Percentiles rank a stretch among this genome's conserved stretches.
Evolutionary conservation across 805 yeast species (phyloP).

Genomic region (Myxozyma nipponensis): DNA sequence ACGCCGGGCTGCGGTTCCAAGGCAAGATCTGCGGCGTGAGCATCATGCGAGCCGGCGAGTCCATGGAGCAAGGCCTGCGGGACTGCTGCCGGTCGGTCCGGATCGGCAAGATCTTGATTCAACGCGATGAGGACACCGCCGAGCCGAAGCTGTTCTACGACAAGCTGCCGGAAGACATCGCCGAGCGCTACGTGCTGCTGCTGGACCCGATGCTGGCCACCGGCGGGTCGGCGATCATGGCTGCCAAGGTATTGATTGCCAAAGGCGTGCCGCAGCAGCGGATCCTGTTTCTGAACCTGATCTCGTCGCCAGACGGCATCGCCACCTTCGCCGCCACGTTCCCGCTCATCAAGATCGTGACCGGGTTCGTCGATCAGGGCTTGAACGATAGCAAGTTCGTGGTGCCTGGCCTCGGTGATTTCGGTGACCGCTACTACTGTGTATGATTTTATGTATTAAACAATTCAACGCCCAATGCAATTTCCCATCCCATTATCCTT

Average conservation of each 20-base stretch:
- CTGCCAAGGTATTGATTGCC: constrained; percentile 80
- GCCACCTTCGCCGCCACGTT: constrained; percentile 67
- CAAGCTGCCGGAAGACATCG: constrained; percentile 88
- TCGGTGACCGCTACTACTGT: constrained; percentile 96
- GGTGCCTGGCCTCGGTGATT: constrained; percentile 94
- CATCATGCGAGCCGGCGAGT: constrained; percentile 97
- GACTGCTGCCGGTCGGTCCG: constrained; percentile 96
- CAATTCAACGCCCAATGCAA: neutral
- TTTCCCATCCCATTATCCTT: constrained; percentile 2
- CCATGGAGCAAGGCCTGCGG: constrained; percentile 97
- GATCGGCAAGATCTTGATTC: constrained; percentile 93
- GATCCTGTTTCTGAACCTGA: constrained; percentile 82
- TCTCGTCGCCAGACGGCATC: constrained; percentile 95
- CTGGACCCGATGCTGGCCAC: constrained; percentile 98
- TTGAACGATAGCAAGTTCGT: constrained; percentile 77
- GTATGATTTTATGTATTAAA: constrained; percentile 45
- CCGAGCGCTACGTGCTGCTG: constrained; percentile 81
- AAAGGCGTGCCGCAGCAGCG: constrained; percentile 87
- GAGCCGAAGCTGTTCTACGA: constrained; percentile 87
- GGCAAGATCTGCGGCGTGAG: constrained; percentile 98
- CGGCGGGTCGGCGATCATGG: constrained; percentile 98
- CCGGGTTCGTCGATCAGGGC: constrained; percentile 88
- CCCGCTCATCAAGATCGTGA: constrained; percentile 83
- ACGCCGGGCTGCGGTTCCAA: constrained; percentile 71
- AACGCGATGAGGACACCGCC: constrained; percentile 97